Percentiles rank a stretch among this genome's conserved stretches.
phyloP scores from a whole-genome alignment of 768 basidiomycete genomes.

The Amanita rubescens region DNA sequence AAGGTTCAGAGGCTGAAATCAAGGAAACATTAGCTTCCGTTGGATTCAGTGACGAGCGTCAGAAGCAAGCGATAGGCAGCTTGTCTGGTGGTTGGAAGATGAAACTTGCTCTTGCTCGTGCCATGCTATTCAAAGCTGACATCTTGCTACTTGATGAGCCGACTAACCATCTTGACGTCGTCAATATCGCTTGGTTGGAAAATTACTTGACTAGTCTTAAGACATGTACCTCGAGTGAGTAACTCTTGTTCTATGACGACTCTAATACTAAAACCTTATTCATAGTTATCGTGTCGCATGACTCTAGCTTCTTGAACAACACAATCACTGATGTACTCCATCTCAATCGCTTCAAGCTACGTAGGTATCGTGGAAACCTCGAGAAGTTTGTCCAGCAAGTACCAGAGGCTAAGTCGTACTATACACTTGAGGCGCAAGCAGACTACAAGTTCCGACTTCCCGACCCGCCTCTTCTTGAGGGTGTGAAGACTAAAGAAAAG shows the following conservation, averaged over 20 bases:
- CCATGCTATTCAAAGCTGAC: constrained; percentile 97
- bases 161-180: constrained; percentile 94
- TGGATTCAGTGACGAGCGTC: constrained; percentile 86
- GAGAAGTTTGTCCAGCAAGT: constrained; percentile 91
- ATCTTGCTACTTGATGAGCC: constrained; percentile 96
- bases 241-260: constrained; percentile 1
- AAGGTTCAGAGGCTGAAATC: constrained; percentile 60
- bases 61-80: constrained; percentile 77
- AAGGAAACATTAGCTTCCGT: constrained; percentile 81
- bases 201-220: constrained; percentile 82
- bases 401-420: constrained; percentile 97
- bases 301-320: constrained; percentile 96
- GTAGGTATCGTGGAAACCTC: constrained; percentile 91
- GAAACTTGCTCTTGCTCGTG: constrained; percentile 96
- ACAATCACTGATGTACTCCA: constrained; percentile 97
- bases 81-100: constrained; percentile 99
- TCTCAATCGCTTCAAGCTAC: constrained; percentile 97
- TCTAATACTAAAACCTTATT: background rate
- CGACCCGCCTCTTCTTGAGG: constrained; percentile 92
- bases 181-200: constrained; percentile 98
- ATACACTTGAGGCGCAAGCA: constrained; percentile 90
- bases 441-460: constrained; percentile 99
- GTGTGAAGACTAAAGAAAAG: constrained; percentile 99
- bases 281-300: constrained; percentile 97
- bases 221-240: constrained; percentile 84